Evolutionary conservation across 176 grass and related monocot species (phyloP).

Genomic region (Puya raimondii): DNA sequence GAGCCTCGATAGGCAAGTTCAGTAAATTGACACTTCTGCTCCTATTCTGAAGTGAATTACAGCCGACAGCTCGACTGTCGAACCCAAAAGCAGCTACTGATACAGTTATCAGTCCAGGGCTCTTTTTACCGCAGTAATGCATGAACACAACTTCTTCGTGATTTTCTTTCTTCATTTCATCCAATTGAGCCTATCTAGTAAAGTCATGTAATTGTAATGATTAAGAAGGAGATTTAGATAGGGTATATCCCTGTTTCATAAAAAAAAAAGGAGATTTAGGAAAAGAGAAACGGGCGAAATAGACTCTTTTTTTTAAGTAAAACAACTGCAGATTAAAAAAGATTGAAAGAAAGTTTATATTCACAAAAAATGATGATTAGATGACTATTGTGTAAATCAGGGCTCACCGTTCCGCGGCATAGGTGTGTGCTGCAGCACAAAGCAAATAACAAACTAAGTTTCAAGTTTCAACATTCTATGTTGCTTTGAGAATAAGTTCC

Average conservation of each 20-base stretch:
- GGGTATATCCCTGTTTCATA: too few species aligned
- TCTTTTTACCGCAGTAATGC: background rate
- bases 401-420: too few species aligned
- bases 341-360: too few species aligned
- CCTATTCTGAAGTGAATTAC: background rate
- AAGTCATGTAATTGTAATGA: background rate
- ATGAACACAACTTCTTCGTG: background rate
- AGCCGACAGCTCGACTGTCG: background rate
- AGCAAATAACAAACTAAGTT: too few species aligned
- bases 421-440: too few species aligned
- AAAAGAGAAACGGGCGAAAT: background rate
- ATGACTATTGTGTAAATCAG: too few species aligned
- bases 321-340: too few species aligned
- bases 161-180: background rate
- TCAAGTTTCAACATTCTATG: too few species aligned
- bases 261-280: background rate
- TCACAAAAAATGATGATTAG: too few species aligned
- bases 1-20: slow-evolving; percentile 37
- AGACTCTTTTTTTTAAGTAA: background rate
- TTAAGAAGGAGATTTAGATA: background rate
- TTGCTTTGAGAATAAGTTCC: too few species aligned
- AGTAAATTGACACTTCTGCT: slow-evolving; percentile 6
- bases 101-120: background rate
- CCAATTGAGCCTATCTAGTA: background rate
- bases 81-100: background rate